A percentile compares a stretch with the other conserved stretches of the same genome.
Evolutionary conservation across 768 basidiomycete genomes (phyloP).

Genomic region (Mycena capillaripes): DNA sequence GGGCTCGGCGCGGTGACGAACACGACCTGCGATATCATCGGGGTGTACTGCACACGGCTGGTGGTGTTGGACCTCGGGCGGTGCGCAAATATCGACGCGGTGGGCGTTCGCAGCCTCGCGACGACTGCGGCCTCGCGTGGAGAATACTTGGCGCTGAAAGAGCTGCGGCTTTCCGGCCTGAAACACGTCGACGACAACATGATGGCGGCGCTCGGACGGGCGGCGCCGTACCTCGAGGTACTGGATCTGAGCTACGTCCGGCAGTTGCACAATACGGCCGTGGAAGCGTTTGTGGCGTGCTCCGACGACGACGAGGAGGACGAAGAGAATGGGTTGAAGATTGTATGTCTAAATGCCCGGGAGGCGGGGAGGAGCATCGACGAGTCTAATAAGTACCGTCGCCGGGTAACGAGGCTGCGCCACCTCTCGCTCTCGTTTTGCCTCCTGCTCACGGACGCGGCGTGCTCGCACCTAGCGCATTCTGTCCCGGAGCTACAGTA

Average conservation of each 20-base stretch:
- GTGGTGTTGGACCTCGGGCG: constrained; percentile 76
- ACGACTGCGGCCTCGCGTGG: constrained; percentile 59
- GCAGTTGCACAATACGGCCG: constrained; percentile 79
- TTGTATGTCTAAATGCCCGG: constrained; percentile 68
- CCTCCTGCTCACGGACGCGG: constrained; percentile 77
- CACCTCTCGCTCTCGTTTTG: constrained; percentile 85
- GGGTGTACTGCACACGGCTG: constrained; percentile 68
- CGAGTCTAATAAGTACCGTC: constrained; percentile 62
- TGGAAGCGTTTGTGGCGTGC: constrained; percentile 80
- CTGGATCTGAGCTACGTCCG: constrained; percentile 84
- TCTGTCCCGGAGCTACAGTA: constrained; percentile 80
- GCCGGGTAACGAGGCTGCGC: constrained; percentile 76
- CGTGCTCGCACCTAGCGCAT: constrained; percentile 80
- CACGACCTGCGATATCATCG: constrained; percentile 79
- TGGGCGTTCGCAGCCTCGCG: constrained; percentile 68
- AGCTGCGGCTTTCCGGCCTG: constrained; percentile 78
- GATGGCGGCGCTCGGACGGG: constrained; percentile 76
- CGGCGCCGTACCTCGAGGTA: constrained; percentile 80
- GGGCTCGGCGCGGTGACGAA: constrained; percentile 80
- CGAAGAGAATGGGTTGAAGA: constrained; percentile 52
- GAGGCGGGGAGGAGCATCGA: constrained; percentile 75
- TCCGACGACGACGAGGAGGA: constrained; percentile 51
- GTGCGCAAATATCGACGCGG: constrained; percentile 77
- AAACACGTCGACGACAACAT: constrained; percentile 69
- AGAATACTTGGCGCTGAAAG: constrained; percentile 67